Evolutionary conservation across 2,329 filamentous ascomycete genomes (phyloP).

Genomic region (Fusarium setosum): DNA sequence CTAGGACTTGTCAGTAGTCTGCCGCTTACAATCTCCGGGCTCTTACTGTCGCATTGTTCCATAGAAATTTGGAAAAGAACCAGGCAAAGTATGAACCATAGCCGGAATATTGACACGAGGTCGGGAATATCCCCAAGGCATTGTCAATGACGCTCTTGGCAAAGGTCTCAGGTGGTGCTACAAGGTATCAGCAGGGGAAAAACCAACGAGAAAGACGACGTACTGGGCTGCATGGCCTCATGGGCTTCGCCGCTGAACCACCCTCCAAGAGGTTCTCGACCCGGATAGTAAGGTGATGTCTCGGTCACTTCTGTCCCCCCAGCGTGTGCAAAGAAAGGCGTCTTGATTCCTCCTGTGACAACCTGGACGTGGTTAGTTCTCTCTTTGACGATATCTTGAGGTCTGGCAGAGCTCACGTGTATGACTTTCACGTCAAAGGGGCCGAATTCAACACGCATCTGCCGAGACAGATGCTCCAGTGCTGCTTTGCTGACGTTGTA

Average conservation of each 20-base stretch:
- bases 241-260: constrained; percentile 28
- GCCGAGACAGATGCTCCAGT: constrained; percentile 50
- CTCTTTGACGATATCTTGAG: too few relatives aligned
- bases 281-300: constrained; percentile 33
- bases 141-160: constrained; percentile 35
- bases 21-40: too few relatives aligned
- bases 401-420: constrained; percentile 23
- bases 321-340: constrained; percentile 50
- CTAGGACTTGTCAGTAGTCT: constrained; percentile 2
- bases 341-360: constrained; percentile 46
- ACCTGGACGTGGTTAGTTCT: constrained; percentile 27
- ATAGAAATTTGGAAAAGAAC: constrained; percentile 30
- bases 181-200: neutral
- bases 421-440: constrained; percentile 50
- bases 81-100: constrained; percentile 24
- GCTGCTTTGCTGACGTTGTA: constrained; percentile 59
- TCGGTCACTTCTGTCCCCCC: constrained; percentile 55
- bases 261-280: constrained; percentile 15
- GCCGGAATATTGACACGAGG: constrained; percentile 19
- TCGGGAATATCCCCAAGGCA: constrained; percentile 16
- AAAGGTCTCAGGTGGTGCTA: constrained; percentile 32
- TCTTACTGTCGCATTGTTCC: constrained; percentile 25
- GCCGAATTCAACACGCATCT: constrained; percentile 54
- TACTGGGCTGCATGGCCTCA: constrained; percentile 18
- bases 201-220: neutral